These are phyloP conservation scores for Nitzschia inconspicua DNA, from an alignment of 108 stramenopile species.

Conservation along the genomic window DNA sequence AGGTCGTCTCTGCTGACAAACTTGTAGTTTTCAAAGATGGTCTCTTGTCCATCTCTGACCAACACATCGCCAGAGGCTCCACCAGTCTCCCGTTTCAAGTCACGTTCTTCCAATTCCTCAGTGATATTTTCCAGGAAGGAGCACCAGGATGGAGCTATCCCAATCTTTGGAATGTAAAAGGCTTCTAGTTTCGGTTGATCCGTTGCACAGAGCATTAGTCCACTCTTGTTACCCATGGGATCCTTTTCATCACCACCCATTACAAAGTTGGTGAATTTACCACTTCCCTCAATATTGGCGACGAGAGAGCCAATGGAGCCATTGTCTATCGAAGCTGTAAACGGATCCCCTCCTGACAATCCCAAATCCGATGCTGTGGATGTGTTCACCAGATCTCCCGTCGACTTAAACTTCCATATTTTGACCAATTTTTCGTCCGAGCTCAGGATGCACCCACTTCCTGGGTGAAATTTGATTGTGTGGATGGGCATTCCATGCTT, in stretches of 20 bases:
- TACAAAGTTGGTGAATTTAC: constrained; percentile 87
- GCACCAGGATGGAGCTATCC: constrained; percentile 97
- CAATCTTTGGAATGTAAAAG: constrained; percentile 94
- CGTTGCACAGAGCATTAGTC: constrained; percentile 91
- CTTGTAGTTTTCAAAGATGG: constrained; percentile 98
- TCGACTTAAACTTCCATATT: constrained; percentile 87
- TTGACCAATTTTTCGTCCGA: constrained; percentile 93
- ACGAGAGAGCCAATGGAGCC: constrained; percentile 72
- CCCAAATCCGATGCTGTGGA: constrained; percentile 7
- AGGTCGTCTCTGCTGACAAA: constrained; percentile 93
- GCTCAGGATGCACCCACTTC: constrained; percentile 73
- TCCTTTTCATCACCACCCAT: constrained; percentile 83
- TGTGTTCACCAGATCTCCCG: constrained; percentile 30
- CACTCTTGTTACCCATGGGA: constrained; percentile 74
- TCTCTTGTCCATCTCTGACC: constrained; percentile 62
- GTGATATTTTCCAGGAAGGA: constrained; percentile 97
- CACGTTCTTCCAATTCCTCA: constrained; percentile 97
- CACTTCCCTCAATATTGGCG: constrained; percentile 93
- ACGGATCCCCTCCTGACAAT: background rate
- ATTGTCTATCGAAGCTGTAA: constrained; percentile 16
- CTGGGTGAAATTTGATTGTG: constrained; percentile 83
- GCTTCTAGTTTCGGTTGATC: constrained; percentile 93
- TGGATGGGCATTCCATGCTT: constrained; percentile 95
- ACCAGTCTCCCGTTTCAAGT: constrained; percentile 50
- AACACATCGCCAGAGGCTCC: constrained; percentile 20